Evolutionary conservation across 2,329 filamentous ascomycete species (phyloP).

Genomic region (Setomelanomma holmii): DNA sequence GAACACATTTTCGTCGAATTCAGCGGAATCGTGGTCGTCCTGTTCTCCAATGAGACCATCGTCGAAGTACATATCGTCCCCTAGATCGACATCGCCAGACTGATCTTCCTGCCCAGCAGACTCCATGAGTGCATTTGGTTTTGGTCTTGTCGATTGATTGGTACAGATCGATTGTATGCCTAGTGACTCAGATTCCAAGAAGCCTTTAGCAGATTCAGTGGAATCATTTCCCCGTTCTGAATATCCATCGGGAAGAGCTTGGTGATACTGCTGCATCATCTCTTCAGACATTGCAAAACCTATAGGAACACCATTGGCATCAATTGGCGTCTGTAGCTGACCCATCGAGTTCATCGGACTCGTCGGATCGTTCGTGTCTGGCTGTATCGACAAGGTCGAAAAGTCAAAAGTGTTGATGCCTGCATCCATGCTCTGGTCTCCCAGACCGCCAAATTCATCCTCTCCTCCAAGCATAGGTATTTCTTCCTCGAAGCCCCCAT

Average conservation of each 20-base stretch:
- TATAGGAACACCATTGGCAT: conserved; percentile 40
- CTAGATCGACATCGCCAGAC: conserved; percentile 28
- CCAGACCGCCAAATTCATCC: conserved; percentile 37
- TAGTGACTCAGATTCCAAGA: too few relatives aligned
- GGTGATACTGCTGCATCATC: conserved; percentile 23
- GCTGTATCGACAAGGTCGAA: conserved; percentile 36
- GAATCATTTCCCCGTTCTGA: background rate
- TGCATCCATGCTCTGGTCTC: conserved; percentile 33
- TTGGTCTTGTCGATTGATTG: too few relatives aligned
- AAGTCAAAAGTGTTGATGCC: conserved; percentile 45
- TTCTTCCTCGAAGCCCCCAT: conserved; percentile 69
- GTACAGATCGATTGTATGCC: too few relatives aligned
- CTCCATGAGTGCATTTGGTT: too few relatives aligned
- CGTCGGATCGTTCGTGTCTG: conserved; percentile 23
- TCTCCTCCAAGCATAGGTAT: conserved; percentile 63
- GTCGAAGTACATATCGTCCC: conserved; percentile 73
- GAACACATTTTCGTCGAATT: conserved; percentile 77
- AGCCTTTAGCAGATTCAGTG: conserved; percentile 5
- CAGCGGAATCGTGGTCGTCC: conserved; percentile 57
- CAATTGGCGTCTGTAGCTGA: conserved; percentile 36
- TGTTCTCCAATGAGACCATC: conserved; percentile 66
- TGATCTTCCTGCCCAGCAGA: too few relatives aligned
- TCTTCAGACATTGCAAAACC: conserved; percentile 43
- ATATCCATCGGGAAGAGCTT: background rate
- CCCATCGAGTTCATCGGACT: conserved; percentile 30